Percentiles rank a stretch among this genome's conserved stretches.
phyloP scores from a whole-genome alignment of 805 yeast genomes.

The Yamadazyma takamatsuzukensis region DNA sequence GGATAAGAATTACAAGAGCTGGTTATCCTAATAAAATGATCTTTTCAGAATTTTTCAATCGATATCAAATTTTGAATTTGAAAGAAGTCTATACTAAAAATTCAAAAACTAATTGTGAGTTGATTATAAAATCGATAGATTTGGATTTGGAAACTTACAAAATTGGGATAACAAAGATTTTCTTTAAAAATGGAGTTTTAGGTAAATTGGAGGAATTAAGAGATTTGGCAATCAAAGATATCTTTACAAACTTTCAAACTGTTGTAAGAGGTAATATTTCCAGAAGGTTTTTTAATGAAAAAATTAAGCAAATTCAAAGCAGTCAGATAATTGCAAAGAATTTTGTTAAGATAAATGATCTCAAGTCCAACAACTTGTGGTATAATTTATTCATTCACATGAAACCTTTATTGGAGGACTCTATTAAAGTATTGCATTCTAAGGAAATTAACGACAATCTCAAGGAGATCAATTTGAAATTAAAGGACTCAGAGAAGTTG shows the following conservation, averaged over 20 bases:
- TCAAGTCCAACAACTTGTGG: slow-evolving; percentile 63
- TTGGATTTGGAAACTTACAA: slow-evolving; percentile 60
- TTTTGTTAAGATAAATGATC: slow-evolving; percentile 47
- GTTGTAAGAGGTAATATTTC: slow-evolving; percentile 58
- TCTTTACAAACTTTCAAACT: slow-evolving; percentile 63
- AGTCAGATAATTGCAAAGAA: slow-evolving; percentile 64
- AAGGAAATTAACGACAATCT: slow-evolving; percentile 57
- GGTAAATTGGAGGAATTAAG: slow-evolving; percentile 77
- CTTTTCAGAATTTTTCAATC: slow-evolving; percentile 71
- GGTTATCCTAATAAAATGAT: slow-evolving; percentile 93
- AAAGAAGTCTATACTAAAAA: slow-evolving; percentile 43
- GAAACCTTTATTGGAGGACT: slow-evolving; percentile 71
- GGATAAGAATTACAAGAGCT: slow-evolving; percentile 93
- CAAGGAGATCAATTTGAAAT: slow-evolving; percentile 42
- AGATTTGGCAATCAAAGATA: slow-evolving; percentile 55
- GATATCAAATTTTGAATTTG: slow-evolving; percentile 69
- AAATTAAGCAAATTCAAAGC: slow-evolving; percentile 63
- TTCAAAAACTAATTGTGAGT: slow-evolving; percentile 64
- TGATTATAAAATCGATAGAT: slow-evolving; percentile 58
- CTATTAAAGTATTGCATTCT: slow-evolving; percentile 55
- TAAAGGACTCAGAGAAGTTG: slow-evolving; percentile 33
- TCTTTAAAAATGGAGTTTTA: slow-evolving; percentile 72
- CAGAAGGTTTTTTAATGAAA: slow-evolving; percentile 44
- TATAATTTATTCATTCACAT: slow-evolving; percentile 64
- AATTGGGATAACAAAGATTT: slow-evolving; percentile 68